phyloP scores from a whole-genome alignment of 805 yeast species.

The Wickerhamiella australiensis region DNA sequence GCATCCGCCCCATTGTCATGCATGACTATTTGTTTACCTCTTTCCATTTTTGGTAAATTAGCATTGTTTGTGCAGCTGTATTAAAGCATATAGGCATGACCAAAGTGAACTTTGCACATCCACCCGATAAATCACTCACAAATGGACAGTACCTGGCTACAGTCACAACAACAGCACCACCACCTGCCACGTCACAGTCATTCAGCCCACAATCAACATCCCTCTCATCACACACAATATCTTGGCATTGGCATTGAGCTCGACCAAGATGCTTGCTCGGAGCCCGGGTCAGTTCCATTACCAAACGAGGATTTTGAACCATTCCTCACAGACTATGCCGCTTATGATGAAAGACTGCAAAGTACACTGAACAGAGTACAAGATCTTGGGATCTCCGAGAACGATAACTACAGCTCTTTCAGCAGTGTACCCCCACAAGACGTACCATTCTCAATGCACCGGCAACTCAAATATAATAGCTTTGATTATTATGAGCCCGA shows the following conservation, averaged over 20 bases:
- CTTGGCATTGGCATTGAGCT: conserved; percentile 8
- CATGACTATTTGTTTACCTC: conserved; percentile 2
- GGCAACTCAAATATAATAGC: neutral
- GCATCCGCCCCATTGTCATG: conserved; percentile 1
- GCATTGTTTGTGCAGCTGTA: neutral
- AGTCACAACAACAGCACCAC: neutral
- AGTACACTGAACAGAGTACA: conserved; percentile 45
- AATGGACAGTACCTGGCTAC: neutral
- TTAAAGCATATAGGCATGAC: neutral
- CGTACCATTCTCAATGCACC: conserved; percentile 3
- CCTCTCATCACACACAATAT: neutral
- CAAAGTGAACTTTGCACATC: neutral
- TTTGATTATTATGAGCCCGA: conserved; percentile 2
- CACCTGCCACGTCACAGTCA: neutral
- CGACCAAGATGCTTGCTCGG: conserved; percentile 12
- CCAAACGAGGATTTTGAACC: conserved; percentile 46
- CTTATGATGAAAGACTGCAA: conserved; percentile 41
- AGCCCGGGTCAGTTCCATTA: conserved; percentile 30
- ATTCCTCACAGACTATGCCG: conserved; percentile 32
- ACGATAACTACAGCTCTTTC: neutral
- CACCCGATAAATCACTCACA: neutral
- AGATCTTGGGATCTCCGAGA: conserved; percentile 51
- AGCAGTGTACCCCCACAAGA: neutral
- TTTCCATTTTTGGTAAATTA: neutral
- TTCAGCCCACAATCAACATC: too few relatives aligned